A percentile compares a stretch with the other conserved stretches of the same genome.
phyloP scores from a whole-genome alignment of 2,329 filamentous ascomycete species.

The Fusarium guadeloupense region DNA sequence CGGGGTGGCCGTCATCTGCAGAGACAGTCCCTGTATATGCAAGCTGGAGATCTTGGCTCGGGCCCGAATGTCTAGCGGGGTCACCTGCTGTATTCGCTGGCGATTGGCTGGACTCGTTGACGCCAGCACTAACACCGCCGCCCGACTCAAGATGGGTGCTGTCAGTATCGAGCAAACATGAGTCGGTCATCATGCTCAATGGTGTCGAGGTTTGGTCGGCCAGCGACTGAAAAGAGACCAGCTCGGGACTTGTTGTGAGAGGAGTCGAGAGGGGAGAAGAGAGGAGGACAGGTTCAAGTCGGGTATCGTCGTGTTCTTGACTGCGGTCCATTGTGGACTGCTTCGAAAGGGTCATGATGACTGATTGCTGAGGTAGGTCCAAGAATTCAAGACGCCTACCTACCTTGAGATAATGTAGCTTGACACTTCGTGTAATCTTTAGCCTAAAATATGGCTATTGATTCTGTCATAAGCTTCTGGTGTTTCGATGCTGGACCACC shows the following conservation, averaged over 20 bases:
- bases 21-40: conserved; percentile 18
- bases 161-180: conserved; percentile 28
- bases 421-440: too few species aligned
- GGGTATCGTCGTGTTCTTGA: conserved; percentile 35
- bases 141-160: conserved; percentile 12
- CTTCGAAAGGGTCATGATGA: conserved; percentile 31
- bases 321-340: conserved; percentile 8
- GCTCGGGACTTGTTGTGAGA: conserved; percentile 42
- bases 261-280: conserved; percentile 42
- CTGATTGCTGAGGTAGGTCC: conserved; percentile 20
- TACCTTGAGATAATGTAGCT: too few species aligned
- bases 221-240: conserved; percentile 43
- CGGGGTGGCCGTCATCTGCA: conserved; percentile 25
- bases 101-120: conserved; percentile 36
- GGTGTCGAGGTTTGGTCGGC: conserved; percentile 44
- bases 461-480: too few species aligned
- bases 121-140: conserved; percentile 30
- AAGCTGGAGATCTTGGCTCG: conserved; percentile 24
- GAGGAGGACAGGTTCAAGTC: conserved; percentile 25
- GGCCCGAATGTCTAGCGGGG: conserved; percentile 14
- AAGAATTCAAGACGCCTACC: too few species aligned
- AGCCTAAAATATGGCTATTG: too few species aligned
- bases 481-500: too few species aligned
- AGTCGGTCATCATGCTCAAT: conserved; percentile 45
- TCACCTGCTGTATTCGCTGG: conserved; percentile 18